phyloP scores from a whole-genome alignment of 2,329 filamentous ascomycete genomes.

The Nemania sp. region DNA sequence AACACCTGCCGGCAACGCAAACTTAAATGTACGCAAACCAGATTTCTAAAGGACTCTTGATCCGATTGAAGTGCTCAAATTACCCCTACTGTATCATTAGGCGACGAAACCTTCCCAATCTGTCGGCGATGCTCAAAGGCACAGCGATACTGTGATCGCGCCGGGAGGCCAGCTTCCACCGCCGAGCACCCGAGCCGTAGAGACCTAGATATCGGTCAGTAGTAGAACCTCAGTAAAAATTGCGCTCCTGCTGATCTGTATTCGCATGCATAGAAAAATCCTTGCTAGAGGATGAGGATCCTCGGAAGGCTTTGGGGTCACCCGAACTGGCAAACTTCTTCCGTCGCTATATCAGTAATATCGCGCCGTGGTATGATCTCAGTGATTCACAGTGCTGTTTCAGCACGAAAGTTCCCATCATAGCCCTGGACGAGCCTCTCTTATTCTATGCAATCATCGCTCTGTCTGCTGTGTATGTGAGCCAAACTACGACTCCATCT shows the following conservation, averaged over 20 bases:
- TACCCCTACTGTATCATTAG: slow-evolving; percentile 28
- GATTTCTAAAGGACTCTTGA: not conserved
- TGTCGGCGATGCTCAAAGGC: slow-evolving; percentile 42
- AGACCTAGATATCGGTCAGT: not conserved
- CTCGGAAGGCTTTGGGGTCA: slow-evolving; percentile 39
- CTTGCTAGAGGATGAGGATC: slow-evolving; percentile 18
- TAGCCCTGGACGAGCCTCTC: slow-evolving; percentile 46
- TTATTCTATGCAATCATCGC: slow-evolving; percentile 52
- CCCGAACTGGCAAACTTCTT: slow-evolving; percentile 45
- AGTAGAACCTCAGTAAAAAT: not conserved
- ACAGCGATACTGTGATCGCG: slow-evolving; percentile 43
- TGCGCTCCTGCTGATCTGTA: not conserved
- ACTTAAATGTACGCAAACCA: slow-evolving; percentile 39
- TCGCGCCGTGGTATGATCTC: slow-evolving; percentile 54
- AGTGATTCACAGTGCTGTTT: slow-evolving; percentile 47
- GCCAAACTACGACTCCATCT: slow-evolving; percentile 39
- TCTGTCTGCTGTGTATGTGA: slow-evolving; percentile 49
- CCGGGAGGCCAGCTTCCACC: slow-evolving; percentile 25
- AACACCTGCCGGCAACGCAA: slow-evolving; percentile 46
- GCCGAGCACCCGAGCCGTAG: not conserved
- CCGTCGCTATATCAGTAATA: slow-evolving; percentile 44
- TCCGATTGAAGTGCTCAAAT: not conserved
- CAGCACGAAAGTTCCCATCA: slow-evolving; percentile 41
- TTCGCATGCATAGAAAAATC: not conserved
- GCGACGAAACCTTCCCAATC: slow-evolving; percentile 41